Conservation (phyloP, 1,139 yeast species). For the Geotrichum carabidarum region DNA sequence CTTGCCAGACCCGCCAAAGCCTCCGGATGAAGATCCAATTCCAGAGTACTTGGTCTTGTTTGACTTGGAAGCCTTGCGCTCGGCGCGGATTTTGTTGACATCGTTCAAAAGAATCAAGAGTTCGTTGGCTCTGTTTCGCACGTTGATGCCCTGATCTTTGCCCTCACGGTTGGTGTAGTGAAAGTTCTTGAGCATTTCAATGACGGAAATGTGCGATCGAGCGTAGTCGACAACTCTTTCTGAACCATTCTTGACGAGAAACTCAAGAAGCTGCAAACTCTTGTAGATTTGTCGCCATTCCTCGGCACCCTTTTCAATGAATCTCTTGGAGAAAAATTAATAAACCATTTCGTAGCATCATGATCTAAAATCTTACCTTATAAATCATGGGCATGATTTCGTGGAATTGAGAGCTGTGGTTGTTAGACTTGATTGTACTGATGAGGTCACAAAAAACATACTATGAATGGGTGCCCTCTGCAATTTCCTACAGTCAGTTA, state of each 20-base stretch:
- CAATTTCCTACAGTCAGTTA: conserved; percentile 53
- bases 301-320: conserved; percentile 89
- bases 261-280: conserved; percentile 84
- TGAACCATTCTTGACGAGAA: conserved; percentile 83
- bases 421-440: conserved; percentile 19
- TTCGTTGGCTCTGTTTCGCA: conserved; percentile 82
- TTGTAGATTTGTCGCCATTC: conserved; percentile 99
- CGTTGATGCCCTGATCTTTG: conserved; percentile 93
- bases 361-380: conserved; percentile 26
- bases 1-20: conserved; percentile 40
- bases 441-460: conserved; percentile 21
- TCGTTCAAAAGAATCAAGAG: conserved; percentile 67
- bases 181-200: conserved; percentile 86
- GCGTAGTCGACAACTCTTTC: conserved; percentile 95
- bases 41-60: conserved; percentile 59
- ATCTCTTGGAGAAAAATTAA: conserved; percentile 42
- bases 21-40: conserved; percentile 34
- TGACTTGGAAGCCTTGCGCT: conserved; percentile 80
- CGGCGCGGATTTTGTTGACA: conserved; percentile 70
- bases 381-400: conserved; percentile 47
- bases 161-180: conserved; percentile 93
- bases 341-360: conserved; percentile 7
- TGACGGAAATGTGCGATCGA: conserved; percentile 71
- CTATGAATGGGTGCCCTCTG: conserved; percentile 88
- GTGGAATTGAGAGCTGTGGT: conserved; percentile 39